Base-by-base conservation (phyloP, 225 moss, liverwort and hornwort species). In the Pseudisothecium myosuroides region DNA sequence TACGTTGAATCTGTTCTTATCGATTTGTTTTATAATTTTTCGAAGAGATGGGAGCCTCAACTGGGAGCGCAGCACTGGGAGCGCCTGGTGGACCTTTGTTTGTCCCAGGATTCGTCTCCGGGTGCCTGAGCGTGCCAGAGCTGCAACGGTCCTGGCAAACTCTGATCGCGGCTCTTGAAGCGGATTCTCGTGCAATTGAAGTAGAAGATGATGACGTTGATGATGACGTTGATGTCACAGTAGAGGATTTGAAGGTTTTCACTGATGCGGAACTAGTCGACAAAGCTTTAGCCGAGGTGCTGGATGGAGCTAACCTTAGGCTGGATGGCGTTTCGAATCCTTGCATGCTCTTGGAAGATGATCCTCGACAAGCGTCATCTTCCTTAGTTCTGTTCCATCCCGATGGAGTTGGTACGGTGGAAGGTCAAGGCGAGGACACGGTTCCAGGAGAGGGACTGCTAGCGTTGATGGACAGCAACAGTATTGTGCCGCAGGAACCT, bases 241-340 rank as follows among this genome's bases (percentile, higher is more conserved):
- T 97, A 23, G 95, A 95, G 88, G 97, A 99, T 91, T 91, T 99
- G 84, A 97, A 92, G 89, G 92, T 97, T 67, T 89, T 99, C 90
- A 99, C 96, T 52, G 96, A 99, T 91, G 94, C 98, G 80, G 90
- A 94, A 87, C 93, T 99, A 75, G 97, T 99, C 34, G 95, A 97
- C 85, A 94, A 94, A 86, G 98, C 98, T 21, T 87, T 99, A 88
- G 94, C 96, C 26, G 98, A 97, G 93, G 96, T 99, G 66, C 88
- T 99, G 15, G 84, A 90, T 50, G 92, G 87, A 73, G 54, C 85
- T 10, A 86, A 41, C 24, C 65, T 69, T 64, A 83, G 74, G 17
- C 32, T 87, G 47, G 84, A 89, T 12, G 78, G 87, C n/a, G 69
- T 71, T 65, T 76, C 65, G 75, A 82, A 66, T 81, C 43, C 89